Base-by-base conservation (phyloP, 225 moss, liverwort and hornwort species). In the Rhytidiadelphus loreus region DNA sequence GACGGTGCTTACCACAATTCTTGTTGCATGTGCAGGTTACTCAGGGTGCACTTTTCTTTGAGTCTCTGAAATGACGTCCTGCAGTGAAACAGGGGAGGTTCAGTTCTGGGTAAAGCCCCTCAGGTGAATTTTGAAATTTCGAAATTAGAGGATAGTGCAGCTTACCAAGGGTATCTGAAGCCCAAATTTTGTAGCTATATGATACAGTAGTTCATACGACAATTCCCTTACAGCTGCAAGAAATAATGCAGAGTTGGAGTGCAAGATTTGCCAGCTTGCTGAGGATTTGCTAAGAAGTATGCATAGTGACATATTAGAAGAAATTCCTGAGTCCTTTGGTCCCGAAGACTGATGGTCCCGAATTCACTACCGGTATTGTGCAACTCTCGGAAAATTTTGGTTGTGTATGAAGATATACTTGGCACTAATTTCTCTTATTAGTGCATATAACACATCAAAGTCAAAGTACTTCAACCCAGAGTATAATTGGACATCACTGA, bases 21-120 rank as follows among this genome's bases (percentile, higher is more conserved):
- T 16, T 46, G 19, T 44, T 59, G 35, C 52, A 35, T 46, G n/a
- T 90, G 82, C 94, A 96, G 96, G 96, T 91, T 96, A 94, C 37
- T 0, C 86, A 7, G 90, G 90, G 29, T 96, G 95, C 81, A 84
- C 30, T 24, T 91, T 89, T 66, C 80, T 84, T 16, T 96, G 70
- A 87, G 12, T 33, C 48, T 16, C 20, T 41, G 33, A 72, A 24
- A 43, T 57, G 33, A 11, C 32, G 10, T 8, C 3, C 48, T 37
- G 28, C 58, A 11, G 22, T 56, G 72, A 46, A 20, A 35, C 79
- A 52, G 13, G 32, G 53, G 14, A 35, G 24, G 18, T 69, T 50
- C 50, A 50, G 13, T 13, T 78, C 50, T 66, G n/a, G 85, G 56
- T 44, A 12, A 39, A 71, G 29, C 10, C 17, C 41, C 15, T 19